Base-by-base conservation (phyloP, 2,329 filamentous ascomycete species). In the Sarocladiaceae sp. region DNA sequence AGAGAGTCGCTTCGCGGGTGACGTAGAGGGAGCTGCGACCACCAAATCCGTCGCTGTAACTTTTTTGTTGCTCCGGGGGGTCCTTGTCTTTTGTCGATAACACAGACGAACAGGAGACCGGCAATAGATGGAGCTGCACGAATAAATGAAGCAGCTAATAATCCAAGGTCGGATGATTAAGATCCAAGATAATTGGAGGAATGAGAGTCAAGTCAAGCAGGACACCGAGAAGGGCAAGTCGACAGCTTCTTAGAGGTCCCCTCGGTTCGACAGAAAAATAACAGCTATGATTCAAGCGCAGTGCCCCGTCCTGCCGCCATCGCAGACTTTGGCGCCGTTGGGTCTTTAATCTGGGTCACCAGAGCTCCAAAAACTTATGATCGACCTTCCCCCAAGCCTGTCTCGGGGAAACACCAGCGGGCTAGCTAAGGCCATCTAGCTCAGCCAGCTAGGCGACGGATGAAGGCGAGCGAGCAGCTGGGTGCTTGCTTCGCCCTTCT, bases 81-180 rank as follows among this genome's bases (percentile, higher is more conserved):
- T 37, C 37, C 37, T 40, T 40, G 37, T 40, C 37, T 20, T 20
- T 40, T 40, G 37, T 40, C 37, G 37, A 40, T 40, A 40, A 40
- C 37, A 20, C 4, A 20, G 17, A 40, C 3, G 22, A 25, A 25
- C 40, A 46, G 37, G 13, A 20, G 17, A 40, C 3, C 40, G 40
- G 40, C 40, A 46, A 46, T 28, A 46, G 40, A 46, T 46, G 40
- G 40, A 46, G 40, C 40, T 46, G 40, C 40, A 29, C 8, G 22
- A 26, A 15, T 28, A 40, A 40, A 40, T 20, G 37, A 40, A 40
- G 5, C 20, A 8, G 17, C n/a, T 22, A 40, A 23, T 7, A 44
- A 4, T 5, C 40, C 7, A n/a, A 26, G 5, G 23, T 26, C 35
- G 25, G 10, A 44, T 26, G 20, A n/a, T 26, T 44, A 23, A n/a